phyloP scores from a whole-genome alignment of 1,284 basidiomycete species.

The Bondarzewia mesenterica region DNA sequence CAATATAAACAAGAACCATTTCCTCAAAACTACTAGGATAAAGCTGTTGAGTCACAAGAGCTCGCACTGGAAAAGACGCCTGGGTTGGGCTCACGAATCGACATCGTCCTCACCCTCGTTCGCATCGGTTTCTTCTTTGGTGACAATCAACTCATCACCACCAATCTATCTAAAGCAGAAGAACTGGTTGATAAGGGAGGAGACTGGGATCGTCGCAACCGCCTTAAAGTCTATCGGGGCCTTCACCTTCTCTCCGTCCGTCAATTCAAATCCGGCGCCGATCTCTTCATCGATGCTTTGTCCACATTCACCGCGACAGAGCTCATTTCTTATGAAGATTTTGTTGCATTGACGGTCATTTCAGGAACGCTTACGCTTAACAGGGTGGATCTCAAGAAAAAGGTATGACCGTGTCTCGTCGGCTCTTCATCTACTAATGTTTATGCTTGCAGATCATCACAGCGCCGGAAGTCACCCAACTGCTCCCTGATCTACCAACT shows the following conservation, averaged over 20 bases:
- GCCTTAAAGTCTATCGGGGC: conserved; percentile 93
- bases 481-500: conserved; percentile 61
- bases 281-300: conserved; percentile 83
- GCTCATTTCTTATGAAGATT: conserved; percentile 85
- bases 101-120: conserved; percentile 84
- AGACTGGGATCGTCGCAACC: conserved; percentile 96
- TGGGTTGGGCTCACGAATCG: conserved; percentile 89
- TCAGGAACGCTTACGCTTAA: conserved; percentile 72
- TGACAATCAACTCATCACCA: conserved; percentile 69
- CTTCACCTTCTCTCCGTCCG: conserved; percentile 83
- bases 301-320: conserved; percentile 94
- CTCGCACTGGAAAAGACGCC: conserved; percentile 89
- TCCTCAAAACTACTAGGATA: conserved; percentile 38
- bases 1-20: neutral
- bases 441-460: conserved; percentile 42
- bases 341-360: conserved; percentile 83
- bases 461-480: conserved; percentile 67
- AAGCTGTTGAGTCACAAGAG: conserved; percentile 73
- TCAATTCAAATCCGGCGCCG: conserved; percentile 63
- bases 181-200: conserved; percentile 93
- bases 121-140: conserved; percentile 90
- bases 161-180: conserved; percentile 76
- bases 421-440: neutral
- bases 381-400: conserved; percentile 88
- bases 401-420: conserved; percentile 36